These are phyloP conservation scores for Tolypocladium amazonense DNA, from an alignment of 2,329 filamentous ascomycete genomes.

Conservation along the genomic window DNA sequence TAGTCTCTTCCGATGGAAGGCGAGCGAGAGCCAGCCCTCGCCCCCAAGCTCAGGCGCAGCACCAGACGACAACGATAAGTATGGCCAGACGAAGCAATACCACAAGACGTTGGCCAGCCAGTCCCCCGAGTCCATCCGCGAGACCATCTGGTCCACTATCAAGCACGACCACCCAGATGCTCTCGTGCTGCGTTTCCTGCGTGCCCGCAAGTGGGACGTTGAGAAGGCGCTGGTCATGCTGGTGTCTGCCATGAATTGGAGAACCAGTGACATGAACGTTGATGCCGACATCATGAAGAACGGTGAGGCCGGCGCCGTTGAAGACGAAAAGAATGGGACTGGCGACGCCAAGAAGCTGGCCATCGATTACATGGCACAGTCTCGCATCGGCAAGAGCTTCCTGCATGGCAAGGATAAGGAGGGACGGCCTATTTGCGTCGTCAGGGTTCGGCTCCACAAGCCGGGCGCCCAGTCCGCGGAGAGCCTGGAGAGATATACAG, in stretches of 20 bases:
- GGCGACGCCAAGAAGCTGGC: constrained; percentile 53
- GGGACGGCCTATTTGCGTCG: constrained; percentile 77
- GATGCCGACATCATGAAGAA: constrained; percentile 77
- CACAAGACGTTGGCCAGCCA: constrained; percentile 68
- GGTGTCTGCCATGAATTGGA: constrained; percentile 89
- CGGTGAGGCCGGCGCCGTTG: constrained; percentile 59
- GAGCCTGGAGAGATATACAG: constrained; percentile 78
- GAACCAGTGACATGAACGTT: constrained; percentile 70
- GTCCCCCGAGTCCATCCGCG: constrained; percentile 66
- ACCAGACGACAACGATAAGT: constrained; percentile 72
- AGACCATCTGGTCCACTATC: constrained; percentile 83
- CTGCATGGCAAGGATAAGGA: constrained; percentile 78
- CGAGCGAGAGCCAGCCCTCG: constrained; percentile 35
- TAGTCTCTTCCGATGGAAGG: constrained; percentile 56
- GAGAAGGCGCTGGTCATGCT: constrained; percentile 91
- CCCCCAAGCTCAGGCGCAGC: constrained; percentile 16
- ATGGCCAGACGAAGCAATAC: constrained; percentile 80
- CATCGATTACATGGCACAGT: constrained; percentile 71
- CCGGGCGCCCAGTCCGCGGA: constrained; percentile 74
- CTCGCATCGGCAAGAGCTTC: constrained; percentile 87
- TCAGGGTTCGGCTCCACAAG: constrained; percentile 72
- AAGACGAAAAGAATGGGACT: constrained; percentile 46
- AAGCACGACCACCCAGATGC: constrained; percentile 94
- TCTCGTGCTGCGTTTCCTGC: constrained; percentile 68
- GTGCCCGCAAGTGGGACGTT: constrained; percentile 92